Evolutionary conservation across 116 monocot species (phyloP), one percentile per base, ranked within the genome.

Genomic region (Phalaenopsis hybrid): DNA sequence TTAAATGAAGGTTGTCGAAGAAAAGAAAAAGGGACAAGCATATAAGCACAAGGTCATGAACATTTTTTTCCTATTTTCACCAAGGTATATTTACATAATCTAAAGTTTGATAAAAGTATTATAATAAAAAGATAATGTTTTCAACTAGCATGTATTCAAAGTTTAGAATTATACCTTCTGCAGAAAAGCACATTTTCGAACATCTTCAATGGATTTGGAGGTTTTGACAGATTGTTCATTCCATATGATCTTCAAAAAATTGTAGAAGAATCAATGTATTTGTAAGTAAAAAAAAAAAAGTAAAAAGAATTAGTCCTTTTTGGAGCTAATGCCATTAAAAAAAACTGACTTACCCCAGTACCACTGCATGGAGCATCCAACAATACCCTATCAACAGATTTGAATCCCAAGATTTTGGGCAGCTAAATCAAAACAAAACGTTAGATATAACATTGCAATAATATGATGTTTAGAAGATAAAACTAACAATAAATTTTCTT

Each of bases 301-400:
- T 80, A 20, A 72, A 61, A 81, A 33, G 0, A 12, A 76, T 8
- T 31, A 59, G 12, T 37, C 44, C 68, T 33, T 83, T 16, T n/a
- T 23, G 33, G 67, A 63, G 72, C 69, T 44, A 58, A 73, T 10
- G 82, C 18, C 5, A 23, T 5, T 37, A 25, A 55, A 16, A n/a
- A 68, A n/a, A 33, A 18, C 31, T 31, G 31, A 31, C 90, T 86
- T 76, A 98, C 97, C 85, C 97, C 97, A 81, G 91, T 94, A 25
- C 97, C 97, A 74, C 90, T 98, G 85, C 97, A 98, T 49, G 97
- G 97, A 4, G 97, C 97, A 90, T 98, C 97, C 83, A 98, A 79
- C 84, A 98, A 85, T 74, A 94, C 97, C 87, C 97, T 91, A 91
- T 98, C 97, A 86, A 90, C 85, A 79, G 93, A 92, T 80, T 98